Base-by-base conservation (phyloP, 1,284 basidiomycete species). In the Anthracocystis setariae region DNA sequence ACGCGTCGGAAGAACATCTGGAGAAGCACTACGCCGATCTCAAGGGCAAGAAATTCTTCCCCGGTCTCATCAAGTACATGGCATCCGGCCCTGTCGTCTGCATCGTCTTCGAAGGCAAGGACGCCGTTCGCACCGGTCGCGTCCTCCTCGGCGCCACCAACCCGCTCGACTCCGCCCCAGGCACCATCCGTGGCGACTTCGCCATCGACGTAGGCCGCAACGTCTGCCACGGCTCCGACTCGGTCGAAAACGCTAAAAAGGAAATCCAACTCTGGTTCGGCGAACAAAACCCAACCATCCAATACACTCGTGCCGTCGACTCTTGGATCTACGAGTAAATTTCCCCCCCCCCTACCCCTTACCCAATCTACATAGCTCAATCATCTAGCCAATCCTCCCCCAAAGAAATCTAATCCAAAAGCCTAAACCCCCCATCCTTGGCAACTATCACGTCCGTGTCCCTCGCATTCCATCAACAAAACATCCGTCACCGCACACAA, bases 61-160 rank as follows among this genome's bases (percentile, higher is more conserved):
- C 78, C 47, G 80, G 80, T 40, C 74, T 82, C 53, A 69, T 81
- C 72, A 79, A 82, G 78, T 81, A 81, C 74, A 81, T 97, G 94
- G 88, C 89, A 59, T 89, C 92, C 71, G 95, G 95, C 72, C 95
- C 95, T 78, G 95, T 99, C 78, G 90, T 96, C 81, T 92, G 88
- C 82, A 96, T 97, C 90, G 95, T 95, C 81, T 97, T 93, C 89
- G 88, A 97, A 86, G 95, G 95, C 79, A 90, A 94, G 81, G 93
- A 80, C 58, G 79, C 79, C 48, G 79, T 82, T 49, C 80, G 78
- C 74, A 76, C 76, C 59, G 94, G 94, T 79, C 93, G 94, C 86
- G 88, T 85, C 84, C 93, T 98, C 90, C 91, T 98, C 79, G 94
- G 95, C 83, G 90, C 93, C 47, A 98, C 96, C 84, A 97, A 98